Evolutionary conservation across 257 asterid genomes (phyloP), one percentile per base, ranked within the genome.

Genomic region (Przewalskia tangutica): DNA sequence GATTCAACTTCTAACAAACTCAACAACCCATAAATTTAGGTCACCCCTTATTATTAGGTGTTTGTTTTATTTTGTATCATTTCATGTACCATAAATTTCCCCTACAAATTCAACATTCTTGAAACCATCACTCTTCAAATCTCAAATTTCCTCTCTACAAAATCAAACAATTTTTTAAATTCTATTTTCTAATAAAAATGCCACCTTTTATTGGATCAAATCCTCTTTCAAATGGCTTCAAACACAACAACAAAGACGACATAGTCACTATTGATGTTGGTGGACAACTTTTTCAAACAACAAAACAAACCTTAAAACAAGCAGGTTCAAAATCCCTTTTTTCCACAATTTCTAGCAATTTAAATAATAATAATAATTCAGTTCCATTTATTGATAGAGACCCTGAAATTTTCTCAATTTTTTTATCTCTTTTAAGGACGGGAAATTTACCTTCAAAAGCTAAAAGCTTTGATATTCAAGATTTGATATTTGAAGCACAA

Each of bases 381-480:
- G 78, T 90, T 62, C 97, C 94, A 46, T 94, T 96, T 59, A 81
- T 96, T 75, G 99, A 96, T 83, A 85, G 99, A 77, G 99, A 96
- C 83, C 98, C 97, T 4, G 98, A 94, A 23, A 82, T 92, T 8
- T 96, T 96, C 82, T 93, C 98, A 0, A 71, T 96, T 86, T 75
- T 96, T 3, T 91, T 96, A 14, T 94, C 99, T 46, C 97, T 96
- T 55, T 91, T 96, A 13, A 80, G 99, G 55, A 94, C 97, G 42
- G 98, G 98, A 0, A 92, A 92, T 80, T 95, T 93, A 82, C 97
- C 97, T 12, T 96, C 99, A 10, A 92, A 89, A 84, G 97, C 98
- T 68, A 93, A 86, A 77, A 78, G 87, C 34, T 93, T 91, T 82
- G 93, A 89, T 36, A 81, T 92, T 68, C 97, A 94, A 86, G 98